Evolutionary conservation across 441 rosid species (phyloP).

Genomic region (Mallotus repandus): DNA sequence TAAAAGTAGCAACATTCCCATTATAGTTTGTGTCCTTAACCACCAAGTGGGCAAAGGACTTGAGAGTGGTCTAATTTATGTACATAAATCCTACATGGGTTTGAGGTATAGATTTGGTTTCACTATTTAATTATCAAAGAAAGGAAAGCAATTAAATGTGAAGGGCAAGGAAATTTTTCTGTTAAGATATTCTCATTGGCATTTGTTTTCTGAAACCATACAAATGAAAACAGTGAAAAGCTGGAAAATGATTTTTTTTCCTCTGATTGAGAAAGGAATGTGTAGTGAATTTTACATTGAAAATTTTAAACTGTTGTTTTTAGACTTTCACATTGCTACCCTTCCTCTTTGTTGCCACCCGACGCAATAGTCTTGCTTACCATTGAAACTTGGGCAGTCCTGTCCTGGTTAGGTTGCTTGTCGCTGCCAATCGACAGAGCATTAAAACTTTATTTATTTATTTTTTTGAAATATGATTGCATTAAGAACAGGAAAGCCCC

Average conservation of each 20-base stretch:
- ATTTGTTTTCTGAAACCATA: slow-evolving; percentile 27
- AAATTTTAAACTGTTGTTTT: background rate
- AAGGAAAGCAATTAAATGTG: slow-evolving; percentile 29
- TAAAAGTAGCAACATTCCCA: background rate
- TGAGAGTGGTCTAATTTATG: slow-evolving; percentile 22
- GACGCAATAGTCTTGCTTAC: too few species aligned
- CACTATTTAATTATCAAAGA: slow-evolving; percentile 20
- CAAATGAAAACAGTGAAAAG: slow-evolving; percentile 10
- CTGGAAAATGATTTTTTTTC: background rate
- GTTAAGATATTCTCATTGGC: background rate
- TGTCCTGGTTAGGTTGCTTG: too few species aligned
- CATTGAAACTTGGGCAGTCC: too few species aligned
- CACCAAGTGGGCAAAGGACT: slow-evolving; percentile 28
- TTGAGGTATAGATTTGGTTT: slow-evolving; percentile 35
- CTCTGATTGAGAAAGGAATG: background rate
- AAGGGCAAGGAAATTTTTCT: slow-evolving; percentile 8
- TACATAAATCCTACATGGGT: slow-evolving; percentile 43
- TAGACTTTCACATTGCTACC: too few species aligned
- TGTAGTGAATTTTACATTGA: background rate
- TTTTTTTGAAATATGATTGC: too few species aligned
- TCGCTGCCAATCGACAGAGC: too few species aligned
- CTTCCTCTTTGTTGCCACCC: too few species aligned
- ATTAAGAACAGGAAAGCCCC: too few species aligned
- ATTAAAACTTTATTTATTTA: too few species aligned
- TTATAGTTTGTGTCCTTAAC: slow-evolving; percentile 14